Evolutionary conservation across 148 eudicot species (phyloP), one percentile per base, ranked within the genome.

Genomic region (Persicaria maculosa): DNA sequence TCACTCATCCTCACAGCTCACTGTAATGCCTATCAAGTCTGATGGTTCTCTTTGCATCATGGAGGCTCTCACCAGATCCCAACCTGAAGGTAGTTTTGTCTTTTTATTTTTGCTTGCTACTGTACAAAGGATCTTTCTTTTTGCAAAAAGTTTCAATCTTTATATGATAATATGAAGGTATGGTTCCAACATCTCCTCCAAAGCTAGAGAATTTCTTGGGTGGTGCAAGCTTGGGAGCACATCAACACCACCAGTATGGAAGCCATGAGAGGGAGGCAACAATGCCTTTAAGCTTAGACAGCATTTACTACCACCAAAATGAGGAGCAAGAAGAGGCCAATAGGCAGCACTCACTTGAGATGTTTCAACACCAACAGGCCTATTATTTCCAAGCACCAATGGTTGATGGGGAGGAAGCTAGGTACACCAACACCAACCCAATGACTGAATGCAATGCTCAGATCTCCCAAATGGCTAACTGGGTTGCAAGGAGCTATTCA

Each of bases 201-300:
- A 93, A 93, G 79, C 82, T 91, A 9, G 98, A 91, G 73, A 89
- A 91, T 73, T 93, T 93, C 83, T 87, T 93, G 75, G 97, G 98
- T 15, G 81, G 83, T 74, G 86, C 84, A 81, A 78, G 84, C 62
- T 77, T 86, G 82, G 93, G 81, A 80, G 50, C 81, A 83, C 87
- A 85, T 79, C 75, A 80, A 16, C 75, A 77, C 82, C 86, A 84
- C 80, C 78, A 79, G 9, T 77, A 77, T 73, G 73, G 81, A 57
- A 68, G 69, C 57, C 70, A 82, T 47, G 74, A 81, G 67, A 78
- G 79, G 20, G 83, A 77, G 3, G 9, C 7, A 72, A 79, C 80
- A 16, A 79, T 77, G 79, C 79, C 88, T 59, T 81, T 87, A 1
- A 81, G 88, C 80, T 68, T 87, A 40, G 90, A 87, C 88, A 86